These are phyloP conservation scores for Penicillium bovifimosum DNA, from an alignment of 495 filamentous ascomycete species.

Conservation along the genomic window DNA sequence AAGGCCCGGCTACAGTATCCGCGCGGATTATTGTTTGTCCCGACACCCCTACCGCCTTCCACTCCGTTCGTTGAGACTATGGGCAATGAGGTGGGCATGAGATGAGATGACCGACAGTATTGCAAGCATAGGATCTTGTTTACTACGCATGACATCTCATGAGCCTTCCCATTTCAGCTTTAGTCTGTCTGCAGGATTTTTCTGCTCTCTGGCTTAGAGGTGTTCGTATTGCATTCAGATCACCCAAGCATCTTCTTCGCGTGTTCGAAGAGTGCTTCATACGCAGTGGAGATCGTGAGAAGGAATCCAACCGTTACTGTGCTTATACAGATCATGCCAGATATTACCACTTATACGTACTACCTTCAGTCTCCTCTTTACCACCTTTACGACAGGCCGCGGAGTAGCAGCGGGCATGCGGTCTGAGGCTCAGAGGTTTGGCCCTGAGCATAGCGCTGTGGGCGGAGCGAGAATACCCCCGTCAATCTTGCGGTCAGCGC, in stretches of 20 bases:
- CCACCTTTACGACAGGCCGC: neutral
- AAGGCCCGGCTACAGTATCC: conserved; percentile 6
- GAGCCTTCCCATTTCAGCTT: neutral
- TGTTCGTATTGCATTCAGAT: neutral
- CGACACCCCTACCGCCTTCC: neutral
- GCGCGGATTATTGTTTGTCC: neutral
- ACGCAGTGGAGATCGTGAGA: neutral
- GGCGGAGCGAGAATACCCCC: conserved; percentile 1
- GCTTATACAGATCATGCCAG: neutral
- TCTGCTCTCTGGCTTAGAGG: neutral
- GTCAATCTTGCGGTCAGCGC: conserved; percentile 26
- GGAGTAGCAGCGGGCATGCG: neutral
- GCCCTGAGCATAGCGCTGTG: neutral
- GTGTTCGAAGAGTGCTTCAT: neutral
- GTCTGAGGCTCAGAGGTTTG: neutral
- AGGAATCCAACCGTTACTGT: neutral
- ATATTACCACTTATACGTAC: neutral
- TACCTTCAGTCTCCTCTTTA: neutral
- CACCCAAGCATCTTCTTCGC: neutral
- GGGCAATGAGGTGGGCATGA: neutral
- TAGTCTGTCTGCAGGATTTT: neutral
- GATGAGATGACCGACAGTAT: no score
- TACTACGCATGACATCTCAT: no score
- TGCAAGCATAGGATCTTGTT: no score
- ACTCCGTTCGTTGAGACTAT: neutral